Base-by-base conservation (phyloP, 371 early-diverging fungal genomes). In the Mortierella sp. region DNA sequence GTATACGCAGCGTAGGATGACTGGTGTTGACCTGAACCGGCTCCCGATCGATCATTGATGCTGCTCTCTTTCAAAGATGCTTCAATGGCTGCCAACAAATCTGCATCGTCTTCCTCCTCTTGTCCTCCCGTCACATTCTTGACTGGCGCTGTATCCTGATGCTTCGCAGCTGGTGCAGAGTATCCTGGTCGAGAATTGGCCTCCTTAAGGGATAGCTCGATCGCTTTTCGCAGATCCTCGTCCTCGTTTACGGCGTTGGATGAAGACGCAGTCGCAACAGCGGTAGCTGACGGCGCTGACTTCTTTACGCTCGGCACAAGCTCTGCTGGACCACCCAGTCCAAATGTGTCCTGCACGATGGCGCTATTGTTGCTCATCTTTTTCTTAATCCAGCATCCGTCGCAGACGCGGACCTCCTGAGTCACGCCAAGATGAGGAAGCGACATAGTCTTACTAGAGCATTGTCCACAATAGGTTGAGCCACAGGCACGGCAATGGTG, bases 401-500 rank as follows among this genome's bases (percentile, higher is more conserved):
- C 95, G 67, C 98, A 98, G 4, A 97, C 97, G 32, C 98, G 90
- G 11, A 97, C 98, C 8, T 86, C 85, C 21, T 96, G 91, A 37
- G 88, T 91, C 30, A 97, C 90, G 30, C 94, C 98, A 55, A 94
- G 83, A 56, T 93, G 90, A 5, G 95, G 94, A 31, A 97, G 82
- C 4, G 95, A 81, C 27, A 92, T 70, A 4, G 72, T 89, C 75
- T 95, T 95, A 30, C 94, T 89, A 6, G 97, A 96, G 75, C 98
- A 98, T 43, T 90, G 86, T 31, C 92, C 89, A 79, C 97, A 97
- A 67, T 92, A 97, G 6, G 95, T 95, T 41, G 90, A 83, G 9
- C 98, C 98, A 79, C 98, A 98, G 67, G 95, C 93, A 73, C 98
- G 89, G 71, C 98, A 98, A 79, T 98, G 98, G 80, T 98, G 98